A percentile compares a stretch with the other conserved stretches of the same genome.
These are phyloP conservation scores for Agaricus subrufescens DNA, from an alignment of 768 basidiomycete species.

Conservation along the genomic window DNA sequence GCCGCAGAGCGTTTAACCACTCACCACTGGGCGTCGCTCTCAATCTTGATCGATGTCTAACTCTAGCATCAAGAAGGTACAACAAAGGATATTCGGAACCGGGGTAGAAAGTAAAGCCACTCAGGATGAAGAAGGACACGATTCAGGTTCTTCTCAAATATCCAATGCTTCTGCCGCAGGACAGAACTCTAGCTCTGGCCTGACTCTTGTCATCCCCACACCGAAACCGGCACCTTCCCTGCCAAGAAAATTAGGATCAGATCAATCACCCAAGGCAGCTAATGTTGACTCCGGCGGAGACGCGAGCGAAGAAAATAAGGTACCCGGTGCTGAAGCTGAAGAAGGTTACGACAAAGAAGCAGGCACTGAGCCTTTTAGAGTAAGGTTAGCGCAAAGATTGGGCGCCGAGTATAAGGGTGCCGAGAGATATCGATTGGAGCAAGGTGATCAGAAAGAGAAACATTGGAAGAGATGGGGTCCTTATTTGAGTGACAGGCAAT, in stretches of 20 bases:
- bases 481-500: constrained; percentile 95
- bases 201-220: constrained; percentile 72
- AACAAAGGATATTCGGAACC: constrained; percentile 66
- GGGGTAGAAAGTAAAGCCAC: constrained; percentile 19
- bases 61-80: constrained; percentile 55
- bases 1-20: not conserved
- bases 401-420: constrained; percentile 73
- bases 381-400: constrained; percentile 58
- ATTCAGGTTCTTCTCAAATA: constrained; percentile 11
- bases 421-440: constrained; percentile 81
- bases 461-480: constrained; percentile 99
- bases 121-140: constrained; percentile 14
- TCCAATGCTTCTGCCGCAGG: constrained; percentile 11
- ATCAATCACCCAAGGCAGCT: constrained; percentile 27
- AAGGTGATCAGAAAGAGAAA: constrained; percentile 71
- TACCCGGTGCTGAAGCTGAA: constrained; percentile 13
- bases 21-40: not conserved
- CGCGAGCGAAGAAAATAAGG: constrained; percentile 9
- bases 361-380: constrained; percentile 42
- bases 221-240: constrained; percentile 34
- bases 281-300: not conserved
- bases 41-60: constrained; percentile 27
- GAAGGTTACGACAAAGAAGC: constrained; percentile 13
- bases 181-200: constrained; percentile 32
- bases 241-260: constrained; percentile 37